Conservation (phyloP, 2,329 filamentous ascomycete species). For the Exophiala bonariae region DNA sequence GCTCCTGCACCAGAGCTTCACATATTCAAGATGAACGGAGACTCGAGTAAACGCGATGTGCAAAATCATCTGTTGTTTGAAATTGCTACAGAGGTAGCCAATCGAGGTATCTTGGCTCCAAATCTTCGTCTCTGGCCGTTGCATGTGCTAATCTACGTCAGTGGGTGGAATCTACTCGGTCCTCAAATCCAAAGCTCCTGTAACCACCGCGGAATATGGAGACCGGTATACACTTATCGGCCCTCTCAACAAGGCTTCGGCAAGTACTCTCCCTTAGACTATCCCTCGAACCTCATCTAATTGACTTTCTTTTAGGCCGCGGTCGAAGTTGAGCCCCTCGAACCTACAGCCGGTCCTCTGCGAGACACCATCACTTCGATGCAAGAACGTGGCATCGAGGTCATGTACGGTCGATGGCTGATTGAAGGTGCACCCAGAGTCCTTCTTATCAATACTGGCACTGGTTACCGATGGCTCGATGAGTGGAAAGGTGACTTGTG, state of each 20-base stretch:
- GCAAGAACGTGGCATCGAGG: slow-evolving; percentile 85
- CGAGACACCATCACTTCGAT: slow-evolving; percentile 84
- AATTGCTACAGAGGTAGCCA: slow-evolving; percentile 93
- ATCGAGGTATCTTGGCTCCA: slow-evolving; percentile 66
- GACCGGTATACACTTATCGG: slow-evolving; percentile 94
- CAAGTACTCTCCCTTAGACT: slow-evolving; percentile 47
- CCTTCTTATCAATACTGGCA: slow-evolving; percentile 90
- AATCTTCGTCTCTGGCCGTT: slow-evolving; percentile 14
- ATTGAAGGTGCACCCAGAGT: slow-evolving; percentile 95
- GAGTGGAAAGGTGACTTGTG: slow-evolving; percentile 98
- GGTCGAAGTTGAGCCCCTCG: slow-evolving; percentile 95
- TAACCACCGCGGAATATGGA: slow-evolving; percentile 98
- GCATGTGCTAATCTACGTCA: slow-evolving; percentile 38
- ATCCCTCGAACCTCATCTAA: slow-evolving; percentile 2
- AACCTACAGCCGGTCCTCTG: slow-evolving; percentile 77
- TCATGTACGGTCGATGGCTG: slow-evolving; percentile 93
- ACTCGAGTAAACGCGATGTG: slow-evolving; percentile 64
- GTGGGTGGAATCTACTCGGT: slow-evolving; percentile 99
- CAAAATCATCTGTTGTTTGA: slow-evolving; percentile 97
- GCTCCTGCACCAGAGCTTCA: slow-evolving; percentile 3
- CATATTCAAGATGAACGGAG: slow-evolving; percentile 26
- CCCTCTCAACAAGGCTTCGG: slow-evolving; percentile 86
- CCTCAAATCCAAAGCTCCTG: slow-evolving; percentile 96
- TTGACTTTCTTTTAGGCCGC: slow-evolving; percentile 62
- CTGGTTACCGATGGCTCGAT: slow-evolving; percentile 84